Base-by-base conservation (phyloP, 148 eudicot genomes). In the Camellia sinensis region DNA sequence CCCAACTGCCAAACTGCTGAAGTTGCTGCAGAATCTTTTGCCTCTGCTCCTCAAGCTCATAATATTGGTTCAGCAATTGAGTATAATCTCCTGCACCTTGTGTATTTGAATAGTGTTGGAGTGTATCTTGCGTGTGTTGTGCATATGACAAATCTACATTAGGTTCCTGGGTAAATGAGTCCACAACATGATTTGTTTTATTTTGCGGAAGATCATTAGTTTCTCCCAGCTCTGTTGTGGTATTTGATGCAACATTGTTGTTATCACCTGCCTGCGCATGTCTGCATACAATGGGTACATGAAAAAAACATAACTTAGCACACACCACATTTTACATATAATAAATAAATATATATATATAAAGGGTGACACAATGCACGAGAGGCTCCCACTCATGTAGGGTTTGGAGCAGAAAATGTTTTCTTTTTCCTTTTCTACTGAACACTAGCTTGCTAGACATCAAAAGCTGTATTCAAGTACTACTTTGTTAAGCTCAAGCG, bases 31-130 rank as follows among this genome's bases (percentile, higher is more conserved):
- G 79, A 87, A 95, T 81, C 78, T 86, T 87, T 76, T 89, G 90
- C 82, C 96, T 88, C 86, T 93, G 94, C 81, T 84, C 94, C 80
- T 95, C 97, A 73, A 91, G 44, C 87, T 90, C 94, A 71, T 91
- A 87, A 77, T 93, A 93, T 80, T 90, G 89, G 80, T 85, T 88
- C 77, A 87, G 83, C 54, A 95, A 80, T 68, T 81, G 64, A 84
- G 77, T 88, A 83, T 93, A 93, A 50, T 90, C 91, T 82, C 90
- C 92, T 52, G 78, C 59, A 44, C 65, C 84, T 71, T 81, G 76
- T 66, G 92, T 79, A 76, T 78, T 81, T 41, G 84, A 67, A 69
- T 81, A 54, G 68, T 74, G 75, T 64, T 78, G 83, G 11, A 69
- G 22, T 64, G 69, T 80, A 73, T 87, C 81, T 45, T 86, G 90